Evolutionary conservation across 208 protist species (phyloP).

Genomic region (Crithidia mellificae): DNA sequence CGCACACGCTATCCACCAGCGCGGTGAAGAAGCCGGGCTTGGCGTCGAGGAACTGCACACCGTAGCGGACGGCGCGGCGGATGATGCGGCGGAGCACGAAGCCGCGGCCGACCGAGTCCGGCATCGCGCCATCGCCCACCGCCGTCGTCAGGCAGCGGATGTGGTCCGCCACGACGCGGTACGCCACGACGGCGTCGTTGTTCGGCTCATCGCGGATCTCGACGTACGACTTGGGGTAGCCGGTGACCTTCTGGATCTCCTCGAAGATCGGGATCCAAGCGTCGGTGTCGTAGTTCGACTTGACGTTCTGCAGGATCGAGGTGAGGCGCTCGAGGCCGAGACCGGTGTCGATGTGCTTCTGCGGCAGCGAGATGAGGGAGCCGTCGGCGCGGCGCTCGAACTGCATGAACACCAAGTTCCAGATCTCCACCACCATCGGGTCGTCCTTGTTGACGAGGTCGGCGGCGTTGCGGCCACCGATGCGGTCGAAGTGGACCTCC

Average conservation of each 20-base stretch:
- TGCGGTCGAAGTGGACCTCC: conserved; percentile 98
- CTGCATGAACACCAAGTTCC: conserved; percentile 99
- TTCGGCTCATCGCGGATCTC: conserved; percentile 79
- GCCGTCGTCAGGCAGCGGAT: conserved; percentile 98
- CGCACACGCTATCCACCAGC: conserved; percentile 92
- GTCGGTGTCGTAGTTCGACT: conserved; percentile 99
- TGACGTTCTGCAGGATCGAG: conserved; percentile 96
- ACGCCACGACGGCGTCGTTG: conserved; percentile 94
- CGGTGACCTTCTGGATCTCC: conserved; percentile 94
- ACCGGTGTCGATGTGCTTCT: conserved; percentile 97
- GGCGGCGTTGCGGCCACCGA: conserved; percentile 96
- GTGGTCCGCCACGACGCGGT: conserved; percentile 99
- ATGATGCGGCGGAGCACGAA: conserved; percentile 98
- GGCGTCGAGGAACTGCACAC: conserved; percentile 93
- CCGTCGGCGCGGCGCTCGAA: conserved; percentile 95
- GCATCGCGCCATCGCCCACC: conserved; percentile 96
- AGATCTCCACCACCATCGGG: conserved; percentile 98
- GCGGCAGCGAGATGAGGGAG: conserved; percentile 83
- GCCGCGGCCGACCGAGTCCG: conserved; percentile 93
- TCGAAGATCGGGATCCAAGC: conserved; percentile 97
- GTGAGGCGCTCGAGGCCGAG: conserved; percentile 98
- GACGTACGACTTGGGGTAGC: conserved; percentile 84
- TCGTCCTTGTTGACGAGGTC: conserved; percentile 98
- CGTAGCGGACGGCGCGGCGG: conserved; percentile 97
- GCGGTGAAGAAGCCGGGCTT: conserved; percentile 94